A percentile compares a stretch with the other conserved stretches of the same genome.
phyloP scores from a whole-genome alignment of 2,329 filamentous ascomycete species.

The Seiridium cupressi region DNA sequence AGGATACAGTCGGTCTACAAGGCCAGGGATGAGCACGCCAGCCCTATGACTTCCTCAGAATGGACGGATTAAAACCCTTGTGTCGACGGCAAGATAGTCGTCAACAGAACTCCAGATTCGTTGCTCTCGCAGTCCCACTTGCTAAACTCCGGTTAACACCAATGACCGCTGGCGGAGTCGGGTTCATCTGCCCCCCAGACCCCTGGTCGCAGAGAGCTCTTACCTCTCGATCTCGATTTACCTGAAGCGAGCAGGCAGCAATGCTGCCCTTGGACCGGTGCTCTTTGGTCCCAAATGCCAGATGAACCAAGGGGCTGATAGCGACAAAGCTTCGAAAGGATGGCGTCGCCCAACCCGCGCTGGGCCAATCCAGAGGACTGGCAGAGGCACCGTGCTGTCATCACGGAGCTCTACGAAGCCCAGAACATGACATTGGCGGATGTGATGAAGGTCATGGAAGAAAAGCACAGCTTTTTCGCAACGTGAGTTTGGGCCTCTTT shows the following conservation, averaged over 20 bases:
- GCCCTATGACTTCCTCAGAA: not conserved
- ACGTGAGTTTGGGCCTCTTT: not conserved
- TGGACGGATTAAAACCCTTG: not conserved
- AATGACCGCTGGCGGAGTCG: not conserved
- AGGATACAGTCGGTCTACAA: not conserved
- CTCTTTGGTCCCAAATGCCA: too few species aligned
- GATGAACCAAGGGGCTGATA: too few species aligned
- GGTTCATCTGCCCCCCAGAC: not conserved
- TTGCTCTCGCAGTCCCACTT: not conserved
- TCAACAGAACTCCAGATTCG: not conserved
- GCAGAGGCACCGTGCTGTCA: not conserved
- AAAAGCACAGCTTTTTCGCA: not conserved
- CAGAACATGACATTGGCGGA: not conserved
- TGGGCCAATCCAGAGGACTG: not conserved
- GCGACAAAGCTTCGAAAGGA: too few species aligned
- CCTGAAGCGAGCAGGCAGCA: too few species aligned
- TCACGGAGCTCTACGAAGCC: not conserved
- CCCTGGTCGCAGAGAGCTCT: too few species aligned
- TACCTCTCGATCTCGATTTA: too few species aligned
- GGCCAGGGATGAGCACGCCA: not conserved
- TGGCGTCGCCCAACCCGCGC: not conserved
- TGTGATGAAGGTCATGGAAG: slow-evolving; percentile 2
- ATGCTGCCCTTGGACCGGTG: too few species aligned
- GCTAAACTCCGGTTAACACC: not conserved
- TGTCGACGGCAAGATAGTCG: not conserved